Conservation (phyloP, 2,329 filamentous ascomycete genomes). For the Penicillium palitans region DNA sequence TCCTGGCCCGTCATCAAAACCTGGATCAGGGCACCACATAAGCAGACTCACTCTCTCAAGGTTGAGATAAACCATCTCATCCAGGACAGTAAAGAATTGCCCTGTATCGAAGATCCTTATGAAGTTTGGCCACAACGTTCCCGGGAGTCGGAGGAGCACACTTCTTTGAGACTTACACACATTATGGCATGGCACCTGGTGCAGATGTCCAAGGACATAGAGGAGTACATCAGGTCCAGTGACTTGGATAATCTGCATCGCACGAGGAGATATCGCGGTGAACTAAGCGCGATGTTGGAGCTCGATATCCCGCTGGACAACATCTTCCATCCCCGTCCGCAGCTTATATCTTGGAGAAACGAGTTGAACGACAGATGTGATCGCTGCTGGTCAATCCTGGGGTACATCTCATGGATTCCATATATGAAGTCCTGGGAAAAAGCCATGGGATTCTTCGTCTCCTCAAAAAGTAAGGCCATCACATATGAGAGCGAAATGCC, state of each 20-base stretch:
- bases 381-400: background rate
- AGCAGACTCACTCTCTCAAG: background rate
- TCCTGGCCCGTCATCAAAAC: slow-evolving; percentile 1
- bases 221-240: background rate
- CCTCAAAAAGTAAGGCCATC: background rate
- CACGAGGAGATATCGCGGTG: background rate
- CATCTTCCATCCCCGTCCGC: background rate
- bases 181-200: slow-evolving; percentile 2
- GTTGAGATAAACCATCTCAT: background rate
- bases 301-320: background rate
- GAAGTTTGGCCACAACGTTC: background rate
- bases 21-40: background rate
- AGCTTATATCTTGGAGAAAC: background rate
- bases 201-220: background rate
- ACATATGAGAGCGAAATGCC: background rate
- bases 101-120: background rate
- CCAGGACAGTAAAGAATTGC: background rate
- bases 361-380: background rate
- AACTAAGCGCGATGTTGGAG: background rate
- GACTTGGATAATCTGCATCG: background rate
- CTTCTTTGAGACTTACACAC: background rate
- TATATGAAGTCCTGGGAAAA: background rate
- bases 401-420: background rate
- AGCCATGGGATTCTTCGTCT: background rate
- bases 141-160: background rate